These are phyloP conservation scores for Centella asiatica DNA, from an alignment of 129 eudicot genomes.

Conservation along the genomic window DNA sequence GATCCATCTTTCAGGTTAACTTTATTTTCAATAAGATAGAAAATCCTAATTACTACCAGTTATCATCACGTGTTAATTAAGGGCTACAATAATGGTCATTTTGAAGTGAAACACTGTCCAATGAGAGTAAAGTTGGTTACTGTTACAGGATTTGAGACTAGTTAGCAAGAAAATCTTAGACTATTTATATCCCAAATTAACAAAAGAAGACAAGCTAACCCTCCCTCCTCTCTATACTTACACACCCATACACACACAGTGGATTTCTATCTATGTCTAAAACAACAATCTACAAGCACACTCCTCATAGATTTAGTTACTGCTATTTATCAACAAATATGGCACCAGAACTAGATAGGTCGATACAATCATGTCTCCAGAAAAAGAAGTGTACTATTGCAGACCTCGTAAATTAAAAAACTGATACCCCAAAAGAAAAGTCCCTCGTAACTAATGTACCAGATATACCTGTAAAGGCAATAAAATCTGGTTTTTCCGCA, in stretches of 20 bases:
- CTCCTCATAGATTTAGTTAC: too few species aligned
- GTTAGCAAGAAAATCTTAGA: neutral
- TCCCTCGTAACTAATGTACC: neutral
- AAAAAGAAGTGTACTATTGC: neutral
- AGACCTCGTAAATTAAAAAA: neutral
- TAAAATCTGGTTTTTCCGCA: slow-evolving; percentile 74
- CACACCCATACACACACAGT: neutral
- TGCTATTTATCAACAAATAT: neutral
- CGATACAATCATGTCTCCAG: too few species aligned
- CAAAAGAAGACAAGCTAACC: too few species aligned
- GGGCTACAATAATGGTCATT: neutral
- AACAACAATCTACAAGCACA: neutral
- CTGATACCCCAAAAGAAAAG: neutral
- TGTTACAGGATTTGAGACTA: neutral
- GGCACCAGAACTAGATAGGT: neutral
- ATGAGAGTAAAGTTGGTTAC: neutral
- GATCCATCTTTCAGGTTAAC: too few species aligned
- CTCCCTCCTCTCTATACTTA: too few species aligned
- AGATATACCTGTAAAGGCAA: slow-evolving; percentile 74
- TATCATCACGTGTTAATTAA: neutral
- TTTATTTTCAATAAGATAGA: too few species aligned
- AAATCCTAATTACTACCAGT: neutral
- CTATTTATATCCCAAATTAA: too few species aligned
- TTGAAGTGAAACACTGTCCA: neutral
- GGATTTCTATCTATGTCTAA: neutral